These are phyloP conservation scores for Waitea zeae DNA, from an alignment of 1,284 basidiomycete genomes.

Conservation along the genomic window DNA sequence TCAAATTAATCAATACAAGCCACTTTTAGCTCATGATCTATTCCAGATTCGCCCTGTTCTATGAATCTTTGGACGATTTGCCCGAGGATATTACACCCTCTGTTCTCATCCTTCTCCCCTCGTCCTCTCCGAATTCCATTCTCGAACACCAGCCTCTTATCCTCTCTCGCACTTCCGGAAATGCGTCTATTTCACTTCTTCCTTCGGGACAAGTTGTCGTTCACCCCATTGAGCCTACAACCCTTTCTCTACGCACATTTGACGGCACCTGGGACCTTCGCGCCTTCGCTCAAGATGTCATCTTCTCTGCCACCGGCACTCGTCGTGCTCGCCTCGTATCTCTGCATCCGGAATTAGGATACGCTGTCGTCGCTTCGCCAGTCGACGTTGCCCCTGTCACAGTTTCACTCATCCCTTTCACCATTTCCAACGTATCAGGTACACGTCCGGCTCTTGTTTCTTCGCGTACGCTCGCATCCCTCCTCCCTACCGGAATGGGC, in stretches of 20 bases:
- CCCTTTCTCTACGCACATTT: not conserved
- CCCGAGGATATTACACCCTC: too few species aligned
- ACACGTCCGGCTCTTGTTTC: not conserved
- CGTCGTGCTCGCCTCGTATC: not conserved
- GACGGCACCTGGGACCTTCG: not conserved
- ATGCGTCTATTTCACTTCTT: not conserved
- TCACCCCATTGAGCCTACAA: not conserved
- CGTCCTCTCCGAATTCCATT: not conserved
- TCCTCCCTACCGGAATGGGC: not conserved
- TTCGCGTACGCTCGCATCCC: not conserved
- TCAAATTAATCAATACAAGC: not conserved
- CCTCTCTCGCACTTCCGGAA: not conserved
- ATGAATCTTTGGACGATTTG: too few species aligned
- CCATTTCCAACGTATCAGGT: not conserved
- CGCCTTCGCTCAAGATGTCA: not conserved
- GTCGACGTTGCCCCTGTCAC: not conserved
- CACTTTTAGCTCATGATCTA: not conserved
- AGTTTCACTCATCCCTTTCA: slow-evolving; percentile 2
- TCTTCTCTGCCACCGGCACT: not conserved
- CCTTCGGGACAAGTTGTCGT: not conserved
- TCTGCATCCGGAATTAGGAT: not conserved
- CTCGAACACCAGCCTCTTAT: not conserved
- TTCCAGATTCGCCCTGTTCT: not conserved
- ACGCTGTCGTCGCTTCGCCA: slow-evolving; percentile 1
- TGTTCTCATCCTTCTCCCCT: not conserved